Evolutionary conservation across 805 yeast species (phyloP), one percentile per base, ranked within the genome.

Genomic region (Allodekkera sacchari): DNA sequence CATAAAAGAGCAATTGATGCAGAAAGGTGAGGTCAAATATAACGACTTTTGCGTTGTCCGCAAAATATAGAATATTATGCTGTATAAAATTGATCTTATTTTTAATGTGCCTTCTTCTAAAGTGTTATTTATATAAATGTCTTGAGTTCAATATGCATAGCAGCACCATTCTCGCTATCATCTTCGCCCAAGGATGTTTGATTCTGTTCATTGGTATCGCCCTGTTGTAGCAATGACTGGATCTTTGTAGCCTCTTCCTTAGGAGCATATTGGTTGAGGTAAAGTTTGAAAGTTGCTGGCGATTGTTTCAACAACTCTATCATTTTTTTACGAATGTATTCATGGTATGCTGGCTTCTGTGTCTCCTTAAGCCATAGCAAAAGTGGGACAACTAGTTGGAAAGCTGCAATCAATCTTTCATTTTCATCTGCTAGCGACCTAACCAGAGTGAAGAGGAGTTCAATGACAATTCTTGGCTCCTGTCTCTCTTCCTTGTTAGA

Each of bases 251-350:
- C 61, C 42, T 75, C 77, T 0, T 53, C 55, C 0, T 42, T 52
- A 20, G 56, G 57, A 12, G 77, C 49, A 10, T 28, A 23, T 3
- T 46, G 50, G 10, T 77, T 60, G 3, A 66, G 69, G 0, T 29
- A 25, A n/a, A n/a, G n/a, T 39, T 77, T 78, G 57, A 79, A 78
- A 7, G 57, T 47, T 2, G 47, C 55, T 1, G 76, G 61, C 35
- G 64, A 58, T 30, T 63, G 47, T 11, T 57, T 53, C 11, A 76
- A 60, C 34, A 80, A 53, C 7, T 60, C 59, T 19, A 75, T 27
- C 29, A 78, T 38, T 37, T 71, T 68, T 10, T 59, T 63, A 36
- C 66, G 74, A 5, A 68, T 45, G 28, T 72, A 74, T 2, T 41
- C 41, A 11, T 48, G 55, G 34, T 57, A 42, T 4, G 35, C 36